Evolutionary conservation across 2,329 filamentous ascomycete genomes (phyloP).

Genomic region (Cyphellophora attinorum): DNA sequence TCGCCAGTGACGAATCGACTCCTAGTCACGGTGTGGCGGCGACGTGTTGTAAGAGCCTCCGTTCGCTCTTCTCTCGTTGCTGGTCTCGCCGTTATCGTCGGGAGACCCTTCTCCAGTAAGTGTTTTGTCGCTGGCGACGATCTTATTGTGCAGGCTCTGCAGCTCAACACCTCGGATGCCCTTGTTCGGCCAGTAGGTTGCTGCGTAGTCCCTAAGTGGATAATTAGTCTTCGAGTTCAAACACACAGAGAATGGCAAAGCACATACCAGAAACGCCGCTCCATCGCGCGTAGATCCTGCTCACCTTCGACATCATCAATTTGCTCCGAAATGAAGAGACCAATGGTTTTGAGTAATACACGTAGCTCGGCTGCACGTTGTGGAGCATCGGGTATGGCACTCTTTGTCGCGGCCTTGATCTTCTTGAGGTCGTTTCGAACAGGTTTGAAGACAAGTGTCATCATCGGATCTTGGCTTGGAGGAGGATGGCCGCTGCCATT

Average conservation of each 20-base stretch:
- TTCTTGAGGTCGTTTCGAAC: conserved; percentile 32
- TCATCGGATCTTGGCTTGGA: conserved; percentile 30
- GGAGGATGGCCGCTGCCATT: conserved; percentile 23
- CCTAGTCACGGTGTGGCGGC: conserved; percentile 14
- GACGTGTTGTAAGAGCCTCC: conserved; percentile 18
- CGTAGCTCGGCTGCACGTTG: conserved; percentile 34
- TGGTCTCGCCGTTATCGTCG: conserved; percentile 14
- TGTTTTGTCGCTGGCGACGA: conserved; percentile 18
- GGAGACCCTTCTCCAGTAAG: conserved; percentile 18
- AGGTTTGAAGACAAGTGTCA: conserved; percentile 36
- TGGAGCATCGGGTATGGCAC: conserved; percentile 32
- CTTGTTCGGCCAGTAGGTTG: conserved; percentile 38
- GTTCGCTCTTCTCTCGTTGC: conserved; percentile 14
- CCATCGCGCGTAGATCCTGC: conserved; percentile 28
- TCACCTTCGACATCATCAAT: conserved; percentile 27
- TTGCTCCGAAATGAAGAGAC: conserved; percentile 32
- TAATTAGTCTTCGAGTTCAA: conserved; percentile 18
- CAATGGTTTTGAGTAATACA: conserved; percentile 33
- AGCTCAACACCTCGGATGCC: conserved; percentile 22
- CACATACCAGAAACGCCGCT: conserved; percentile 35
- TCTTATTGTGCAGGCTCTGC: conserved; percentile 18
- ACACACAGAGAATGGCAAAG: conserved; percentile 1
- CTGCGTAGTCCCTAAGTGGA: conserved; percentile 32
- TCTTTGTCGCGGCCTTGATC: conserved; percentile 36
- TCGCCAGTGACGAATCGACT: too few relatives aligned